Evolutionary conservation across 495 filamentous ascomycete species (phyloP), one percentile per base, ranked within the genome.

Genomic region (Penicillium nucicola): DNA sequence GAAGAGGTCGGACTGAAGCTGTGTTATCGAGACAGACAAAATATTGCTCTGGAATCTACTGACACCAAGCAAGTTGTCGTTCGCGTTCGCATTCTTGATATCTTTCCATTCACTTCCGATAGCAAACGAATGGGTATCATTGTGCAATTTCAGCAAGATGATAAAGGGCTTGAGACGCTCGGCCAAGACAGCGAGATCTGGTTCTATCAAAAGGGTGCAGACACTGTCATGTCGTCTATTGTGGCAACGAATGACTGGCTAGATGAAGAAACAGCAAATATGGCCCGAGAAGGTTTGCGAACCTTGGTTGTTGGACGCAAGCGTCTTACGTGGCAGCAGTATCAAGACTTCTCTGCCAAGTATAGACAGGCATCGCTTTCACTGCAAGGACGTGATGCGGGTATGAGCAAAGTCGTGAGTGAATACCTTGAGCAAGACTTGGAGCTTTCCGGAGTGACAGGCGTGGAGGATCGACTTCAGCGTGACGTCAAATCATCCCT

Each of bases 111-210:
- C 65, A 99, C 95, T 6, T 95, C 89, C 2, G 92, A 97, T 44
- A 90, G 91, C 48, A 99, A 99, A 67, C 80, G 95, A 20, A 99
- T 99, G 95, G 95, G 95, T n/a, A 89, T 97, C 49, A 84, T 97
- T 52, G 85, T 96, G 17, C 86, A 88, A 55, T 99, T 97, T 60
- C 60, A 84, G 13, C 78, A 78, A 6, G 67, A 77, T 32, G 58
- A 73, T 2, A 61, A 65, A 1, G 38, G 59, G 0, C 60, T 72
- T 5, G 68, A 64, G 5, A 57, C 65, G 1, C 45, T 53, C 1
- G 30, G 30, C 28, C 71, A 75, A 12, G 65, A 71, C 31, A 78
- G 82, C 22, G 92, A 97, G 59, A 91, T 97, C 18, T 97, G 93
- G 90, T 99, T 99, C 68, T 99, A 90, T 60, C 91, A 99, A 54